Base-by-base conservation (phyloP, 805 yeast genomes). In the Komagataella mondaviorum region DNA sequence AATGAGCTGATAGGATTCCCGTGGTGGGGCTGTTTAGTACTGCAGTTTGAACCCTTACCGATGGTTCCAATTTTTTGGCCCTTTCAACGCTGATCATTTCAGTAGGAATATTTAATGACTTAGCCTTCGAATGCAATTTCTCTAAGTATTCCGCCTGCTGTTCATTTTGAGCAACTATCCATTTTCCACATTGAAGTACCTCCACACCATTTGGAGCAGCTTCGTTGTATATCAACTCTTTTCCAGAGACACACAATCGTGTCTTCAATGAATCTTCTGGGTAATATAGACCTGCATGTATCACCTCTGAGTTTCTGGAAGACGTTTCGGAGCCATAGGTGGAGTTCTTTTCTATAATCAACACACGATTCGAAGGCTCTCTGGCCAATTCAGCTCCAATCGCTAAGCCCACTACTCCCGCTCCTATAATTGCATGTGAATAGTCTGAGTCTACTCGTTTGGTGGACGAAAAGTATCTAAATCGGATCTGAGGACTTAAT, bases 291-390 rank as follows among this genome's bases (percentile, higher is more conserved):
- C 96, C 96, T 0, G 96, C 96, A 66, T 89, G 97, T 22, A 89
- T 83, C 23, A 90, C 97, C 60, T 90, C 97, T 1, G 95, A 85
- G 69, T 89, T 89, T 50, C 96, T 71, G n/a, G 91, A 76, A 5
- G 95, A 83, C 0, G 96, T 88, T 59, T 89, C 96, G 56, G 77
- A 75, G 1, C 96, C 96, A 49, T 80, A 62, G 43, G 71, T 70
- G 1, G 66, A 63, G 62, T 88, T 79, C 59, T 84, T 80, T 58
- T 89, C 97, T 2, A 89, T 63, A 7, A 90, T 61, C 1, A 85
- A 63, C 0, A 88, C 88, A 4, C 67, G 67, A 52, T 75, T 75
- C 4, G 71, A 63, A n/a, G 71, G 55, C 3, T 64, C 59, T 49
- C 69, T 64, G 46, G 79, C 68, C 36, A 89, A 68, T 56, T 84